Evolutionary conservation across 2,329 filamentous ascomycete genomes (phyloP).

Genomic region (Exophiala calicioides): DNA sequence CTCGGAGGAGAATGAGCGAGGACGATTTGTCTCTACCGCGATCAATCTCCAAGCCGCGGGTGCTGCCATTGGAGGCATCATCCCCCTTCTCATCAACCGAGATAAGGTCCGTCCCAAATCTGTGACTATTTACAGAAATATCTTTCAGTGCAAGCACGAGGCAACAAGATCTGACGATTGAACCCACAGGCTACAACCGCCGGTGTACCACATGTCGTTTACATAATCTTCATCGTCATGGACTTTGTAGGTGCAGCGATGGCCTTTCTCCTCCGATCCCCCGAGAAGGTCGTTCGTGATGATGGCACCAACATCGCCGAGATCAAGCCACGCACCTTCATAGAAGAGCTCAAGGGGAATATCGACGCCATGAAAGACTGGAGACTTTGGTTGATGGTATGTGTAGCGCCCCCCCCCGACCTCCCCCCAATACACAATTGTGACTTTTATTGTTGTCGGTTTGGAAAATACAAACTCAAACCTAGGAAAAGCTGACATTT

Average conservation of each 20-base stretch:
- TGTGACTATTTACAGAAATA: background rate
- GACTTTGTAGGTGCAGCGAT: conserved; percentile 6
- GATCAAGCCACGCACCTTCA: conserved; percentile 30
- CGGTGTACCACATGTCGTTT: conserved; percentile 13
- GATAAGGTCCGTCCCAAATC: conserved; percentile 1
- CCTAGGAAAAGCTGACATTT: background rate
- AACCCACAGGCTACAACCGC: conserved; percentile 4
- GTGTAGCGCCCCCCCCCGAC: no score
- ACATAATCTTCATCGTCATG: conserved; percentile 14
- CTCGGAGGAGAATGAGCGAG: conserved; percentile 38
- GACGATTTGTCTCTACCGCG: conserved; percentile 34
- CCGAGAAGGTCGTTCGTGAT: conserved; percentile 14
- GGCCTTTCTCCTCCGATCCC: conserved; percentile 6
- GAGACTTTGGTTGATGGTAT: conserved; percentile 32
- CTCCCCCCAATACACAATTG: no score
- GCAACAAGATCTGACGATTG: no score
- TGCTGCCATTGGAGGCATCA: conserved; percentile 11
- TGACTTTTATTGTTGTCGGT: no score
- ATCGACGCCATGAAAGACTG: conserved; percentile 34
- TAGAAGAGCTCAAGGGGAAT: conserved; percentile 36
- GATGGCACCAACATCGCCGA: conserved; percentile 33
- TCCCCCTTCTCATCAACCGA: conserved; percentile 17
- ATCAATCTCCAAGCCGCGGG: conserved; percentile 37
- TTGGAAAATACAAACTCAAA: no score
- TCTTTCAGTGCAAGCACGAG: no score